A percentile compares a stretch with the other conserved stretches of the same genome.
Conservation (phyloP, 768 basidiomycete genomes). For the Suillus sp. region DNA sequence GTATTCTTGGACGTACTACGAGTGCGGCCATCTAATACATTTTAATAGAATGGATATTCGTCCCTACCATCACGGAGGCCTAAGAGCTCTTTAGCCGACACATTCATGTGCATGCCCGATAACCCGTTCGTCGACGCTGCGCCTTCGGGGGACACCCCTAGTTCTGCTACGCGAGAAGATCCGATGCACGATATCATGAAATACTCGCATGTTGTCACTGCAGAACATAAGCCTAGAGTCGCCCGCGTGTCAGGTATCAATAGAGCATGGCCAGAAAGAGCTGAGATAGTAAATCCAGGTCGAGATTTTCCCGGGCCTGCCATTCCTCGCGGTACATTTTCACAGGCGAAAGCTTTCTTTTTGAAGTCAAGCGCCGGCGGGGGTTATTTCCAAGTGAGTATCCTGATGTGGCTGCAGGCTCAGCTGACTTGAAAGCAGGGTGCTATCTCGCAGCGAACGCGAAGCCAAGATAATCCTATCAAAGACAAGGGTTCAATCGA, state of each 20-base stretch:
- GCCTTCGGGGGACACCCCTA: slow-evolving; percentile 2
- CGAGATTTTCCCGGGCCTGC: background rate
- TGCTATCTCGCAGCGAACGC: background rate
- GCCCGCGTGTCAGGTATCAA: slow-evolving; percentile 5
- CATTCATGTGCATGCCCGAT: background rate
- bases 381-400: background rate
- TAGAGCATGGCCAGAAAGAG: slow-evolving; percentile 8
- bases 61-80: background rate
- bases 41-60: background rate
- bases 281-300: background rate
- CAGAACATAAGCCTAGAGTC: slow-evolving; percentile 10
- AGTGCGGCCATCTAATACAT: background rate
- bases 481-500: slow-evolving; percentile 1
- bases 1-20: background rate
- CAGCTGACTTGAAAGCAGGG: slow-evolving; percentile 1
- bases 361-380: background rate
- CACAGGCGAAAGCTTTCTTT: slow-evolving; percentile 12
- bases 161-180: background rate
- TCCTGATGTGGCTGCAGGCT: background rate
- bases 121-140: background rate
- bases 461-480: slow-evolving; percentile 4
- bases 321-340: slow-evolving; percentile 10
- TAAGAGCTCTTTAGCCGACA: background rate
- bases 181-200: background rate
- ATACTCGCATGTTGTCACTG: slow-evolving; percentile 11